Base-by-base conservation (phyloP, 2,329 filamentous ascomycete genomes). In the Ophiostoma sp. region DNA sequence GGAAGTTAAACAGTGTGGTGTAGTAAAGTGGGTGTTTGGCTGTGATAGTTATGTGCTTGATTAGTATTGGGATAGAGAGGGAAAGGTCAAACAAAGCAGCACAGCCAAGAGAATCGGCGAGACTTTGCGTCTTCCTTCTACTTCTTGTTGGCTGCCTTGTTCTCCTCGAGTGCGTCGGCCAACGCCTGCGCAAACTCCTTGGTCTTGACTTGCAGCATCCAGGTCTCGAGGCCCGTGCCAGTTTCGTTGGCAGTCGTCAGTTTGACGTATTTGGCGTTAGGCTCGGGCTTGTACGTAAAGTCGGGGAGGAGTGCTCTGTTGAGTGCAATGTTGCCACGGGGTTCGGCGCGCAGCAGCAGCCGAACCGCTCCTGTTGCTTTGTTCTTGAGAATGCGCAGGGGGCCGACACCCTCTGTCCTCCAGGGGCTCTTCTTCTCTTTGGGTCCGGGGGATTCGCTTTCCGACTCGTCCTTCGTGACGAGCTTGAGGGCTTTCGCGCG, bases 331-430 rank as follows among this genome's bases (percentile, higher is more conserved):
- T 90, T 86, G 20, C 92, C 92, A 73, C 88, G 85, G 0, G 91
- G 91, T 73, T 93, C 90, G n/a, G 87, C 87, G 67, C 92, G 87
- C 72, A 94, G 80, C 27, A 96, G 80, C 65, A 95, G 81, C 57
- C 92, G 87, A 4, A 89, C 85, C 36, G 85, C 83, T 27, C 86
- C 87, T 0, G 88, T 91, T 20, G 84, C 83, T 77, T 91, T 90
- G 80, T 94, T 85, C 79, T 90, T 90, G 72, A 96, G 82, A 17
- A 96, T 77, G 54, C 90, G 89, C 68, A 94, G 80, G 13, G 87
- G 85, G 0, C 93, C 93, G 8, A 92, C 81, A 64, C 92, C 92
- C 77, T 90, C 86, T 0, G 85, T 87, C 39, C 84, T 81, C 91
- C 91, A 96, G 1, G 84, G 83, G 68, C 82, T 86, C 75, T 84